Base-by-base conservation (phyloP, 2,329 filamentous ascomycete genomes). In the Xylariaceae sp. region DNA sequence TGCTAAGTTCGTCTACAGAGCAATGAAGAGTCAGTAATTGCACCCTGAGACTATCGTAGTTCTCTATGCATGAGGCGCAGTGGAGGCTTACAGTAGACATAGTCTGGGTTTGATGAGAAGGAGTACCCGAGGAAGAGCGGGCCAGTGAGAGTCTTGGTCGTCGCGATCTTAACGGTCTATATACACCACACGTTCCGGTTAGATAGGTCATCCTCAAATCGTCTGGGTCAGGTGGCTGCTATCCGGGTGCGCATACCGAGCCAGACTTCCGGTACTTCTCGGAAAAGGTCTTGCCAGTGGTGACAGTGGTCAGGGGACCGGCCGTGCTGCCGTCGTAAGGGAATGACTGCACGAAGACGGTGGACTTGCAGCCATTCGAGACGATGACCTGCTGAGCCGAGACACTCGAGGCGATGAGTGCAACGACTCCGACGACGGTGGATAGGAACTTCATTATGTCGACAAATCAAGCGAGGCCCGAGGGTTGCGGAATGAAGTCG, bases 71-170 rank as follows among this genome's bases (percentile, higher is more conserved):
- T n/a, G n/a, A n/a, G 16, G 34, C 27, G 23, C 11, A 17, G 14
- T 16, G 23, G n/a, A 14, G 28, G 13, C 17, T 21, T 44, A 65
- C 62, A 68, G 54, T 66, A 68, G 36, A 59, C 60, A 26, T 61
- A 59, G 52, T 65, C 45, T 4, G 61, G 59, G 47, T 56, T 58
- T 2, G 41, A 36, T 33, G 50, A 50, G 44, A 64, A 66, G 0
- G 64, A 67, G 51, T 68, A 68, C 32, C 65, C 65, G 42, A 67
- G 62, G 56, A 66, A 67, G 4, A 68, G 59, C 1, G 64, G 64
- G 16, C 33, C 47, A 34, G 44, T 46, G 5, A 68, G 57, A 15
- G 57, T 61, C 54, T 55, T 63, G 46, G 53, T 60, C 27, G 50
- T 65, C 23, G 60, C 62, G 38, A 68, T 55, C 56, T 68, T 68